Conservation (phyloP, 768 basidiomycete genomes). For the Mrakia frigida region DNA sequence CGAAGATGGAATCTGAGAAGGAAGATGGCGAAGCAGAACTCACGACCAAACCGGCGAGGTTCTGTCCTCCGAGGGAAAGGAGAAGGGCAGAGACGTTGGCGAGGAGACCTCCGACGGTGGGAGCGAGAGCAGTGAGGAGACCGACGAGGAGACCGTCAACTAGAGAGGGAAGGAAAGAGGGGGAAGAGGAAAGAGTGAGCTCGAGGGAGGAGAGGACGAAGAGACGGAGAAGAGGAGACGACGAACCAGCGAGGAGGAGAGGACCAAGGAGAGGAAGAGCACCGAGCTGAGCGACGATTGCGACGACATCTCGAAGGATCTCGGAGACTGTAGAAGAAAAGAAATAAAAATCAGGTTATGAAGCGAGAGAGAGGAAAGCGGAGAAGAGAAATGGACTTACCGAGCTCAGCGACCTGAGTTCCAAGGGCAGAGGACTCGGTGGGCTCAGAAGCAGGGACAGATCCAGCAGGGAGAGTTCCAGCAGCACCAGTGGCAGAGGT, state of each 20-base stretch:
- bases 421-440: background rate
- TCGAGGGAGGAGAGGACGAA: background rate
- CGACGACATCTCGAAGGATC: background rate
- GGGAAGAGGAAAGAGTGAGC: background rate
- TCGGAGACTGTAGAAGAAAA: conserved; percentile 13
- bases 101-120: conserved; percentile 4
- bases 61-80: background rate
- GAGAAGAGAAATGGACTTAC: background rate
- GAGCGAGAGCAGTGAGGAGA: background rate
- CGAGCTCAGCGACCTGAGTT: background rate
- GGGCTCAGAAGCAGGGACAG: background rate
- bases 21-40: too few relatives aligned
- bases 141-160: conserved; percentile 7
- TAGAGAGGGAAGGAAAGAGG: background rate
- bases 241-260: background rate
- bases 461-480: background rate
- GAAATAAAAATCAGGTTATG: background rate
- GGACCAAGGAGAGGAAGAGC: background rate
- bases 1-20: too few relatives aligned
- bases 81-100: background rate
- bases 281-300: conserved; percentile 2
- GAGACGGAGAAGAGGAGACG: background rate
- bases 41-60: background rate
- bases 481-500: background rate
- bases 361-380: background rate